Conservation (phyloP, 805 yeast species). For the Wickerhamiella cacticola region DNA sequence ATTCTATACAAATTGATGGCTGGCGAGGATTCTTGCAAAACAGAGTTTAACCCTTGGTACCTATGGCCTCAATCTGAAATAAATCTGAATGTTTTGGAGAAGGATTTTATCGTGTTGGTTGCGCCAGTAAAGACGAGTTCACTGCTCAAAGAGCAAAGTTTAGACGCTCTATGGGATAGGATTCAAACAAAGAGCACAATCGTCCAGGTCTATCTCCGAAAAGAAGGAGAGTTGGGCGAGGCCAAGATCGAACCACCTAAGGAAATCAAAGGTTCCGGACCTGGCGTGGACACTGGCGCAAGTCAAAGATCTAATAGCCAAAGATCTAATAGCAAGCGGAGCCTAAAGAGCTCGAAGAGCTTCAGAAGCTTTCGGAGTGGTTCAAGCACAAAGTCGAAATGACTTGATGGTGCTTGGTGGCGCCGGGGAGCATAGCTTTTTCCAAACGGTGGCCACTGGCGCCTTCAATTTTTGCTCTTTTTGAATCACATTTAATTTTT, state of each 20-base stretch:
- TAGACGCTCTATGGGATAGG: slow-evolving; percentile 2
- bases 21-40: background rate
- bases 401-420: slow-evolving; percentile 1
- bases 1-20: slow-evolving; percentile 6
- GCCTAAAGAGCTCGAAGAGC: background rate
- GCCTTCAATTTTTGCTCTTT: background rate
- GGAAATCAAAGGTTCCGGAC: background rate
- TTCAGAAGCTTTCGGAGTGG: background rate
- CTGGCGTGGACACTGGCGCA: too few species aligned
- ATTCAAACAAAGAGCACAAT: background rate
- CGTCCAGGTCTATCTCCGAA: background rate
- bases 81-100: background rate
- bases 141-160: slow-evolving; percentile 3
- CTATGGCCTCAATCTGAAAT: slow-evolving; percentile 10
- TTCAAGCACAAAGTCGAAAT: background rate
- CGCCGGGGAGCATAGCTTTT: too few species aligned
- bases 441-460: background rate
- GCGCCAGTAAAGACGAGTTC: slow-evolving; percentile 2
- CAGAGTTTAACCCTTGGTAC: slow-evolving; percentile 11
- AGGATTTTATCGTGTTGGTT: slow-evolving; percentile 1
- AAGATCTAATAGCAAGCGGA: background rate
- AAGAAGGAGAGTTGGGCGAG: background rate
- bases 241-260: background rate
- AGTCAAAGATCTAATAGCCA: too few species aligned
- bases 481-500: background rate